Conservation (phyloP, 805 yeast species). For the Barnettozyma salicaria region DNA sequence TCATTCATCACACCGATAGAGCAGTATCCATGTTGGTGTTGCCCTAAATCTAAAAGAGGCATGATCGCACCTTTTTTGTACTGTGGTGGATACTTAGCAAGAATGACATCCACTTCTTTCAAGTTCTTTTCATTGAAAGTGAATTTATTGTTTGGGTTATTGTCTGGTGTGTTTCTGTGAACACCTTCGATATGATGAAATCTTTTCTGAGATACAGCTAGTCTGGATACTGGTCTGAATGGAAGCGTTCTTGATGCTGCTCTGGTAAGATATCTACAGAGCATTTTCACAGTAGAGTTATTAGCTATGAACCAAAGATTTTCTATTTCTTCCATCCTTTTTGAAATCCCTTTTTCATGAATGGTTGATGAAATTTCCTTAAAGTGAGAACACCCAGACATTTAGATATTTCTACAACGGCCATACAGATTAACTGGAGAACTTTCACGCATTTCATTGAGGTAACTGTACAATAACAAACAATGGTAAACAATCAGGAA, state of each 20-base stretch:
- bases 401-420: too few relatives aligned
- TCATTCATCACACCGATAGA: slow-evolving; percentile 86
- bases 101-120: slow-evolving; percentile 62
- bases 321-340: too few relatives aligned
- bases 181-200: slow-evolving; percentile 33
- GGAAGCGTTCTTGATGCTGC: not conserved
- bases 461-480: too few relatives aligned
- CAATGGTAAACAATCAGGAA: too few relatives aligned
- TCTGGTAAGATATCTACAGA: slow-evolving; percentile 2
- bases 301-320: not conserved
- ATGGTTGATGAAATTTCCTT: too few relatives aligned
- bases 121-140: slow-evolving; percentile 63
- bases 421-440: too few relatives aligned
- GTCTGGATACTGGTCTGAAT: not conserved
- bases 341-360: too few relatives aligned
- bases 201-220: not conserved
- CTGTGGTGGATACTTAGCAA: slow-evolving; percentile 78
- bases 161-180: slow-evolving; percentile 66
- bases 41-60: slow-evolving; percentile 84
- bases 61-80: slow-evolving; percentile 84
- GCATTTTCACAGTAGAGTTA: too few relatives aligned
- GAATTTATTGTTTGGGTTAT: slow-evolving; percentile 64
- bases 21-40: slow-evolving; percentile 81
- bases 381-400: too few relatives aligned
- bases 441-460: too few relatives aligned